Conservation (phyloP, 768 basidiomycete species). For the Tulasnella sp. region DNA sequence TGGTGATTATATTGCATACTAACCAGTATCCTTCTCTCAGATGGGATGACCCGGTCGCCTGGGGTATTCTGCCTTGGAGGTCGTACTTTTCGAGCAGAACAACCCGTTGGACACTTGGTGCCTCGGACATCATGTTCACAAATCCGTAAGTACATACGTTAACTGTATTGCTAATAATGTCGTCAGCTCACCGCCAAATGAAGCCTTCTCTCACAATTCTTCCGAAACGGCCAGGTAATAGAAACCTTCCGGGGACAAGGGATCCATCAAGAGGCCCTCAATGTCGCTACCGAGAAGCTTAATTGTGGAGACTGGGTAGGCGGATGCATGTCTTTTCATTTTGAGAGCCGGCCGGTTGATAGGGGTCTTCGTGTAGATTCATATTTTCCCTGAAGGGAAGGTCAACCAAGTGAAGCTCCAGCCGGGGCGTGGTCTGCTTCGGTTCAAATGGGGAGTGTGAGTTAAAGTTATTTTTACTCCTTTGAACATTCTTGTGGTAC, state of each 20-base stretch:
- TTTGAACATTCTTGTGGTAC: background rate
- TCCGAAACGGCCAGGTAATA: conserved; percentile 82
- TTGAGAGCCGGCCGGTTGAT: background rate
- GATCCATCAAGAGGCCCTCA: conserved; percentile 81
- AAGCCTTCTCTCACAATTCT: conserved; percentile 80
- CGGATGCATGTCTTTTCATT: conserved; percentile 29
- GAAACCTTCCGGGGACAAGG: conserved; percentile 91
- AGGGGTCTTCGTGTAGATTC: conserved; percentile 53
- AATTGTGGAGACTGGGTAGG: conserved; percentile 83
- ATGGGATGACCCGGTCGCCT: conserved; percentile 78
- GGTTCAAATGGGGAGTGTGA: conserved; percentile 96
- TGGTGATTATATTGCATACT: conserved; percentile 24
- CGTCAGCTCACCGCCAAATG: conserved; percentile 38
- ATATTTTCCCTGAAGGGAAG: conserved; percentile 87
- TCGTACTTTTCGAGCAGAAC: conserved; percentile 58
- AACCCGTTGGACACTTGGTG: conserved; percentile 85
- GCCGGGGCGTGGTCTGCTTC: conserved; percentile 46
- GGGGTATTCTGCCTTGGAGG: conserved; percentile 73
- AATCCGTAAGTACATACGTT: conserved; percentile 60
- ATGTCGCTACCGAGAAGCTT: conserved; percentile 74
- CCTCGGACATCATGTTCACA: conserved; percentile 91
- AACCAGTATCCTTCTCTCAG: background rate
- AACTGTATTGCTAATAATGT: conserved; percentile 23
- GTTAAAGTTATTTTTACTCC: conserved; percentile 39
- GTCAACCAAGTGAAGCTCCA: conserved; percentile 59